Percentiles rank a stretch among this genome's conserved stretches.
Conservation (phyloP, 345 rosid genomes). For the Hibiscus syriacus region DNA sequence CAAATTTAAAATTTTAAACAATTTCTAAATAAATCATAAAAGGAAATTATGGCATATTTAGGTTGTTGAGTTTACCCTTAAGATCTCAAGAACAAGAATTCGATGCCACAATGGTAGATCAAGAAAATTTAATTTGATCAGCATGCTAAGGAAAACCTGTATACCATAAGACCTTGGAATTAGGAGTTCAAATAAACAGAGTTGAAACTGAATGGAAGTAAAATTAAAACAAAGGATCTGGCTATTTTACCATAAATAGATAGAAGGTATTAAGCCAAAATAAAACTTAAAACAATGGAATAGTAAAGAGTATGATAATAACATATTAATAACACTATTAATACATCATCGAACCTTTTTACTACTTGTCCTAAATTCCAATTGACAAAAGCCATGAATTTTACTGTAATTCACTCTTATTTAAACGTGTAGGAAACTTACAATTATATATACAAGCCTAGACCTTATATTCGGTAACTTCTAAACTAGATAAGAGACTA, state of each 20-base stretch:
- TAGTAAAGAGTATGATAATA: too few species aligned
- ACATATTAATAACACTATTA: too few species aligned
- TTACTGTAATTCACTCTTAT: too few species aligned
- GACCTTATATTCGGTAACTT: too few species aligned
- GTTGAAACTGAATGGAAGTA: not conserved
- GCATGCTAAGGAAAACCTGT: constrained; percentile 97
- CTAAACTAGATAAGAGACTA: too few species aligned
- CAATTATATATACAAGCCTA: too few species aligned
- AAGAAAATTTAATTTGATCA: constrained; percentile 78
- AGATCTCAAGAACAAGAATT: constrained; percentile 96
- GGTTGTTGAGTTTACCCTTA: constrained; percentile 57
- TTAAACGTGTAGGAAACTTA: too few species aligned
- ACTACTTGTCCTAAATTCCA: not conserved
- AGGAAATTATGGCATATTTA: not conserved
- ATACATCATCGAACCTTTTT: not conserved
- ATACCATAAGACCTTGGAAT: constrained; percentile 9
- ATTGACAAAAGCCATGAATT: too few species aligned
- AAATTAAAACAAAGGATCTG: not conserved
- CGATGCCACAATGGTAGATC: constrained; percentile 99
- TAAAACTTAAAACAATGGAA: too few species aligned
- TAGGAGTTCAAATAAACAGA: constrained; percentile 1
- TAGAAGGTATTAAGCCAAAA: too few species aligned
- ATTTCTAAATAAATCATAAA: constrained; percentile 4
- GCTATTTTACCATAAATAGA: too few species aligned
- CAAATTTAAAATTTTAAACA: not conserved